phyloP scores from a whole-genome alignment of 1,284 basidiomycete genomes.

The Apiotrichum laibachii region DNA sequence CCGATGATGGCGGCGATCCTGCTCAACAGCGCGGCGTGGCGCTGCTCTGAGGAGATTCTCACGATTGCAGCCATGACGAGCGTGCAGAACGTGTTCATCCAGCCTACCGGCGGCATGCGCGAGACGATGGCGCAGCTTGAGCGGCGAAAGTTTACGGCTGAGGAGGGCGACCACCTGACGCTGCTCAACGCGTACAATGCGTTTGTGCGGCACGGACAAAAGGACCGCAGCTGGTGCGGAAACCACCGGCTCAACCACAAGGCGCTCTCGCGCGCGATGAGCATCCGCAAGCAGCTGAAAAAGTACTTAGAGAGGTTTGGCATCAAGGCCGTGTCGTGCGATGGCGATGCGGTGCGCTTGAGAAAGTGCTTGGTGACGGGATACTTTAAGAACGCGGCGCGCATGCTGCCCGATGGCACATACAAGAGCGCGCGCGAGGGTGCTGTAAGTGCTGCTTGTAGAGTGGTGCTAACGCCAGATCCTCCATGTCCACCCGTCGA shows the following conservation, averaged over 20 bases:
- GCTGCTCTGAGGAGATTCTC: slow-evolving; percentile 88
- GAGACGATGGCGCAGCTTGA: slow-evolving; percentile 84
- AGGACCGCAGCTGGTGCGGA: slow-evolving; percentile 82
- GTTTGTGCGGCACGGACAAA: slow-evolving; percentile 76
- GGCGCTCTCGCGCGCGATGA: slow-evolving; percentile 84
- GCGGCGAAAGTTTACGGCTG: slow-evolving; percentile 88
- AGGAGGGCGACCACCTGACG: slow-evolving; percentile 95
- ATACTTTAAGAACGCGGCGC: slow-evolving; percentile 90
- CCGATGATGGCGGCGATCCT: slow-evolving; percentile 63
- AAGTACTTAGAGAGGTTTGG: slow-evolving; percentile 88
- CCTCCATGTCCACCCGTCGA: slow-evolving; percentile 87
- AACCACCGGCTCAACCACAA: slow-evolving; percentile 88
- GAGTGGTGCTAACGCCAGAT: slow-evolving; percentile 55
- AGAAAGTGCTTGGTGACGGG: slow-evolving; percentile 83
- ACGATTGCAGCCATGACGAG: slow-evolving; percentile 94
- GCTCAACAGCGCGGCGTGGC: slow-evolving; percentile 74
- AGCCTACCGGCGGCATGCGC: slow-evolving; percentile 71
- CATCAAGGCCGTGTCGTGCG: slow-evolving; percentile 72
- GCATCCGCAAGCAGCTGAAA: slow-evolving; percentile 85
- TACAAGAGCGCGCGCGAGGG: slow-evolving; percentile 80
- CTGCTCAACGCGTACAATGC: slow-evolving; percentile 91
- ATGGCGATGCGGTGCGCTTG: slow-evolving; percentile 74
- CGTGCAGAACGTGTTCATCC: slow-evolving; percentile 82
- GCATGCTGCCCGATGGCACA: slow-evolving; percentile 83
- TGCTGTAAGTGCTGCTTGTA: slow-evolving; percentile 57